Evolutionary conservation across 2,329 filamentous ascomycete species (phyloP).

Genomic region (Tolypocladium tropicale): DNA sequence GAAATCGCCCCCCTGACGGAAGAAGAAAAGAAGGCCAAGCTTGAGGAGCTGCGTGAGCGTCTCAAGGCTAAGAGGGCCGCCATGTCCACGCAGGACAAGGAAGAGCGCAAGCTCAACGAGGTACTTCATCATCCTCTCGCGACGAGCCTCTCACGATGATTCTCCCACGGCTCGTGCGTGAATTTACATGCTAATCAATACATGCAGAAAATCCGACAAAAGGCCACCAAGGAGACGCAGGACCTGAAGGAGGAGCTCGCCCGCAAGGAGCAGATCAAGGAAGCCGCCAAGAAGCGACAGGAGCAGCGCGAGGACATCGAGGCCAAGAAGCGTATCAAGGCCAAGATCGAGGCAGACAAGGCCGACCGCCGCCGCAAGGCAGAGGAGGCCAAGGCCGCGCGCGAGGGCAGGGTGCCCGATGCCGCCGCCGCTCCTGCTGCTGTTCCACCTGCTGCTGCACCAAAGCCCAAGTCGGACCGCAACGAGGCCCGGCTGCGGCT

Average conservation of each 20-base stretch:
- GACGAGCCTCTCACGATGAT: background rate
- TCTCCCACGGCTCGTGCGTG: too few relatives aligned
- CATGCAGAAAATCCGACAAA: constrained; percentile 58
- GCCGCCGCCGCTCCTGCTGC: constrained; percentile 19
- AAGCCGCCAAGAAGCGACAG: constrained; percentile 72
- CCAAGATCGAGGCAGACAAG: constrained; percentile 92
- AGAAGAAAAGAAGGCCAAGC: constrained; percentile 75
- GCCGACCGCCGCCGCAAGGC: constrained; percentile 77
- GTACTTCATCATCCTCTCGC: constrained; percentile 27
- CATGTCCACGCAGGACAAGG: constrained; percentile 63
- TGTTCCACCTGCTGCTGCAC: constrained; percentile 35
- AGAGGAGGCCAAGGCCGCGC: constrained; percentile 72
- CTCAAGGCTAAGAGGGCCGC: constrained; percentile 62
- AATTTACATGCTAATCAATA: background rate
- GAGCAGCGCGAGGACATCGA: constrained; percentile 82
- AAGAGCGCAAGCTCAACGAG: constrained; percentile 78
- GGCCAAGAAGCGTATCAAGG: constrained; percentile 81
- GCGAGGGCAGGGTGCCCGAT: constrained; percentile 59
- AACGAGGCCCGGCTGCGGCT: constrained; percentile 74
- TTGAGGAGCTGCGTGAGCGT: constrained; percentile 64
- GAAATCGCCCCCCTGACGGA: constrained; percentile 85
- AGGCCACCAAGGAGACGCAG: constrained; percentile 80
- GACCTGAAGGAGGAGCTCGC: constrained; percentile 83
- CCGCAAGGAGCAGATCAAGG: constrained; percentile 85
- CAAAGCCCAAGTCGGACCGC: constrained; percentile 59